These are phyloP conservation scores for Entamoeba nuttalli DNA, from an alignment of 208 protist species.

Conservation along the genomic window DNA sequence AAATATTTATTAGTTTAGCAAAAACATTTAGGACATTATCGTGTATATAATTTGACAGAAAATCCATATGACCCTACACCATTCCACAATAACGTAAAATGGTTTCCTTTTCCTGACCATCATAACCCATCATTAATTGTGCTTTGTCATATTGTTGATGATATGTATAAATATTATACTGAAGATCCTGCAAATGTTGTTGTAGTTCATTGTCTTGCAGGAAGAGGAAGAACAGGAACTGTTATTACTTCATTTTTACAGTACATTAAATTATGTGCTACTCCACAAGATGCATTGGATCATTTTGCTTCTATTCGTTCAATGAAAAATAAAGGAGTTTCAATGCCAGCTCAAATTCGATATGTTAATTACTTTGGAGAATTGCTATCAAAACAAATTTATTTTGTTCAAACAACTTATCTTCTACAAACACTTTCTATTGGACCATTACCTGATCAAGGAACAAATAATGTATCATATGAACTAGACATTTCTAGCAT, in stretches of 20 bases:
- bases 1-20: slow-evolving; percentile 25
- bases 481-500: neutral
- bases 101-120: slow-evolving; percentile 20
- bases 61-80: neutral
- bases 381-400: neutral
- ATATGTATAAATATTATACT: neutral
- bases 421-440: neutral
- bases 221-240: slow-evolving; percentile 18
- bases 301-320: neutral
- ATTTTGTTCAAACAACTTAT: neutral
- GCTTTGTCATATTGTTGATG: neutral
- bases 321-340: neutral
- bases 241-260: neutral
- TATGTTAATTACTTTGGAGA: slow-evolving; percentile 1
- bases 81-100: neutral
- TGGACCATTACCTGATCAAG: neutral
- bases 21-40: slow-evolving; percentile 61
- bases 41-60: slow-evolving; percentile 44
- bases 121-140: neutral
- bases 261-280: neutral
- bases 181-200: slow-evolving; percentile 5
- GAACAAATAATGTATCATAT: neutral
- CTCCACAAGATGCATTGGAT: neutral
- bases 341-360: neutral
- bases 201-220: slow-evolving; percentile 16